Percentiles rank a stretch among this genome's conserved stretches.
Conservation (phyloP, 176 grass and related monocot species). For the Triticum urartu region DNA sequence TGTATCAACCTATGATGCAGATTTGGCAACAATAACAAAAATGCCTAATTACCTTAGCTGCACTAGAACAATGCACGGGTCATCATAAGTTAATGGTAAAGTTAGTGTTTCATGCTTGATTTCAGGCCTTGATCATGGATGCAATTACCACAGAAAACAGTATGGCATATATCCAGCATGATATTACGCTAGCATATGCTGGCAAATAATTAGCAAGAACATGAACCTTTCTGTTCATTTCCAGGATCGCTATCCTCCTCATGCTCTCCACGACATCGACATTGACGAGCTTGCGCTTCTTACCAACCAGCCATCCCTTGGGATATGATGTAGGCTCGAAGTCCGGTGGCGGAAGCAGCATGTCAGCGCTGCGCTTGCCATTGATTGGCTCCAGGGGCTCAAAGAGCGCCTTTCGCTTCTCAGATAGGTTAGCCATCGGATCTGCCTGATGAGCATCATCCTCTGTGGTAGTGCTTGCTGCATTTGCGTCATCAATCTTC, state of each 20-base stretch:
- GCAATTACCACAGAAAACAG: not conserved
- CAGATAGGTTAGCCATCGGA: conserved; percentile 54
- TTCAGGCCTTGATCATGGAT: not conserved
- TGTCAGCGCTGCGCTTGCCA: conserved; percentile 47
- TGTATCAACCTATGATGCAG: not conserved
- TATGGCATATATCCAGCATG: not conserved
- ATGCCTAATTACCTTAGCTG: conserved; percentile 4
- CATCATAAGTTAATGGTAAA: not conserved
- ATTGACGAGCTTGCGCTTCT: conserved; percentile 98
- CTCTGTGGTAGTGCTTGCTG: not conserved
- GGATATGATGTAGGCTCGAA: conserved; percentile 80
- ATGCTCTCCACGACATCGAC: conserved; percentile 99
- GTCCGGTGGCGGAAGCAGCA: conserved; percentile 91
- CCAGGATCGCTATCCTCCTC: conserved; percentile 85
- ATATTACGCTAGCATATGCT: conserved; percentile 13
- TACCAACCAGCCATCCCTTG: conserved; percentile 90
- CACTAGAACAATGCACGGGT: not conserved
- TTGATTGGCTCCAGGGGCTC: conserved; percentile 73
- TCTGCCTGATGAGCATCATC: conserved; percentile 41
- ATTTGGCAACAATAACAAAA: not conserved
- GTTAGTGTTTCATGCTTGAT: not conserved
- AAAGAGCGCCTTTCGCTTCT: conserved; percentile 80
- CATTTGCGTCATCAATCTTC: conserved; percentile 35
- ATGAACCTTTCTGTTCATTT: conserved; percentile 99
- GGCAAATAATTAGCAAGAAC: conserved; percentile 26